Conservation (phyloP, 768 basidiomycete species). For the Nevesoporus exiguus region DNA sequence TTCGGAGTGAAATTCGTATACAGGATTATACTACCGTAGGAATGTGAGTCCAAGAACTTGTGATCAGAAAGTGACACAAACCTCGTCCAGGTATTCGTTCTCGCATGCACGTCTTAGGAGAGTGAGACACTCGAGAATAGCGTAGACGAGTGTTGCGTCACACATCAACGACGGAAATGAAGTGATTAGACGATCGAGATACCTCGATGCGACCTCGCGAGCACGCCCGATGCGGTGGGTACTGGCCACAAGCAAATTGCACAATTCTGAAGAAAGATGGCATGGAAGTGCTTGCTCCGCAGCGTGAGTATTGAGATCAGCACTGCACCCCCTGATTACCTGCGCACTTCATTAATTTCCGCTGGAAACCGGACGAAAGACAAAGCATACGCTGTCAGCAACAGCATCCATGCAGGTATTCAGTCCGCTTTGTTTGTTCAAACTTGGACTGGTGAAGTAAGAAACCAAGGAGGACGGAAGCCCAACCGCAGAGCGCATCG, state of each 20-base stretch:
- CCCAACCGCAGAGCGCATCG: constrained; percentile 77
- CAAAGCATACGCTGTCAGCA: constrained; percentile 66
- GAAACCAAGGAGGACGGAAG: constrained; percentile 76
- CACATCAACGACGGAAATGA: constrained; percentile 96
- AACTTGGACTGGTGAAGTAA: constrained; percentile 84
- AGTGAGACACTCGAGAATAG: constrained; percentile 89
- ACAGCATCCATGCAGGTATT: constrained; percentile 80
- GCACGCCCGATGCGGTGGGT: constrained; percentile 82
- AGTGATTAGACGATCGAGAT: constrained; percentile 78
- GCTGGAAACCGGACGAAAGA: not conserved
- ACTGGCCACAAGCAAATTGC: constrained; percentile 68
- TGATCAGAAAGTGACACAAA: constrained; percentile 29
- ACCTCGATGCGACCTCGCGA: constrained; percentile 78
- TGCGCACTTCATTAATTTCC: constrained; percentile 28
- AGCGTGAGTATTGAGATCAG: constrained; percentile 68
- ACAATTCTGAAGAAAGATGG: constrained; percentile 68
- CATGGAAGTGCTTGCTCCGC: constrained; percentile 75
- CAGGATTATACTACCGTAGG: constrained; percentile 75
- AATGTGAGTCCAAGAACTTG: not conserved
- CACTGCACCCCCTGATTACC: constrained; percentile 77
- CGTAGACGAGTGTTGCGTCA: constrained; percentile 79
- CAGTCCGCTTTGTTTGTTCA: constrained; percentile 69
- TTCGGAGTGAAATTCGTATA: constrained; percentile 79
- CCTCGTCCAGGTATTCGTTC: constrained; percentile 90
- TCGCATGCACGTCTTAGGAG: constrained; percentile 84